These are phyloP conservation scores for Xylaria arbuscula DNA, from an alignment of 2,329 filamentous ascomycete species.

Conservation along the genomic window DNA sequence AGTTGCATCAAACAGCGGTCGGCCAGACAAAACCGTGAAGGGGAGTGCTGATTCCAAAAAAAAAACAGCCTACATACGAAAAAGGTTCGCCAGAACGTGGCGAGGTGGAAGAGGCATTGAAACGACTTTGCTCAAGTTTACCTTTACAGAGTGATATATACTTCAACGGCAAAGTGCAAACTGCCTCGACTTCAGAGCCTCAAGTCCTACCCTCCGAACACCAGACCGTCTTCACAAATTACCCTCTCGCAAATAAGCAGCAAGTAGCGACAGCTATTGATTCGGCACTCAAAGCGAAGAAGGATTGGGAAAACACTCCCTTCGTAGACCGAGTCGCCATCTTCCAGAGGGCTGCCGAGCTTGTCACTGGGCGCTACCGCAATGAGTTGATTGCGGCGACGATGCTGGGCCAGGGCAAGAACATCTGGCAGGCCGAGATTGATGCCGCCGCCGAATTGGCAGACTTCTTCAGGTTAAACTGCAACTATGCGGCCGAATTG, in stretches of 20 bases:
- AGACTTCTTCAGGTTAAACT: constrained; percentile 24
- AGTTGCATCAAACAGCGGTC: constrained; percentile 7
- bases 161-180: constrained; percentile 18
- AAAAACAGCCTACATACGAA: constrained; percentile 16
- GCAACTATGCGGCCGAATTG: constrained; percentile 18
- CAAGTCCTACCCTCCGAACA: constrained; percentile 13
- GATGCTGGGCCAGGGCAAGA: constrained; percentile 18
- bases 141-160: constrained; percentile 19
- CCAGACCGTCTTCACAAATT: constrained; percentile 17
- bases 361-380: constrained; percentile 15
- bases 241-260: constrained; percentile 11
- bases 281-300: constrained; percentile 13
- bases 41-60: background rate
- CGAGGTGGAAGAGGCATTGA: constrained; percentile 8
- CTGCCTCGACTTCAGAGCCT: constrained; percentile 9
- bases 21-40: background rate
- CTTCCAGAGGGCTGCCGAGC: constrained; percentile 21
- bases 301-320: constrained; percentile 18
- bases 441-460: constrained; percentile 17
- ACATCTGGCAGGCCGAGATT: constrained; percentile 23
- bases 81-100: constrained; percentile 17
- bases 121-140: constrained; percentile 17
- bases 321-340: constrained; percentile 22
- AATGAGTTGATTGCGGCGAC: constrained; percentile 17
- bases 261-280: constrained; percentile 17